phyloP scores from a whole-genome alignment of 352 stramenopile species.

The Pythium myriotylum region DNA sequence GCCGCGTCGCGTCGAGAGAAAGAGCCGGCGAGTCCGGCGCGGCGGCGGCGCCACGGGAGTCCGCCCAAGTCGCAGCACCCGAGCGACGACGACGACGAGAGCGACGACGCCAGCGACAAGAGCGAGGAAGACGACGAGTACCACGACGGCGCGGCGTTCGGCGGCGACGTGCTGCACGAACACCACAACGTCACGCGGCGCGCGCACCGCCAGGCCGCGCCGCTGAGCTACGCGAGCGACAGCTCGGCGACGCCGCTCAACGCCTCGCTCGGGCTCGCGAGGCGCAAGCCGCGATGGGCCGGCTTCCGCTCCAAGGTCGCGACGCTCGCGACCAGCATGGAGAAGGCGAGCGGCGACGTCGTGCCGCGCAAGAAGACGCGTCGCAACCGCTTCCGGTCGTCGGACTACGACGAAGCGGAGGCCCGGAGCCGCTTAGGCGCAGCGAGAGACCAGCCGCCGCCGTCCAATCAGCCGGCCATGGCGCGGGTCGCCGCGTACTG shows the following conservation, averaged over 20 bases:
- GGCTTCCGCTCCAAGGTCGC: constrained; percentile 38
- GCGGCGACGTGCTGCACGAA: constrained; percentile 2
- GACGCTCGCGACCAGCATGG: constrained; percentile 21
- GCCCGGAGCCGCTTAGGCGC: constrained; percentile 5
- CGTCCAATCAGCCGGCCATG: constrained; percentile 39
- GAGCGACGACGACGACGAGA: constrained; percentile 9
- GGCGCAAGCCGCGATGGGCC: constrained; percentile 41
- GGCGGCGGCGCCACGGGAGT: constrained; percentile 11
- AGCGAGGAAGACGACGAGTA: constrained; percentile 15
- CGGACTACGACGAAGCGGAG: constrained; percentile 39
- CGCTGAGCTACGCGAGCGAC: constrained; percentile 21
- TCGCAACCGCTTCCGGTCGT: constrained; percentile 22
- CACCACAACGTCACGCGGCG: constrained; percentile 17
- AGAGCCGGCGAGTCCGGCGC: constrained; percentile 5
- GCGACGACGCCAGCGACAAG: constrained; percentile 8
- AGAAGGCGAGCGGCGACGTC: not conserved
- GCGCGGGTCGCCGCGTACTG: constrained; percentile 68
- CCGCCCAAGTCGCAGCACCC: not conserved
- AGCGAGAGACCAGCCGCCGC: constrained; percentile 14
- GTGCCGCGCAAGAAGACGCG: constrained; percentile 27
- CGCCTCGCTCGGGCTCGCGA: constrained; percentile 23
- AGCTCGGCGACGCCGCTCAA: constrained; percentile 4
- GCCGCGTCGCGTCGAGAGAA: constrained; percentile 1
- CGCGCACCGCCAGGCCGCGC: constrained; percentile 9
- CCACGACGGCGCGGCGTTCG: constrained; percentile 8